Base-by-base conservation (phyloP, 2,329 filamentous ascomycete genomes). In the Dendryphion nanum region DNA sequence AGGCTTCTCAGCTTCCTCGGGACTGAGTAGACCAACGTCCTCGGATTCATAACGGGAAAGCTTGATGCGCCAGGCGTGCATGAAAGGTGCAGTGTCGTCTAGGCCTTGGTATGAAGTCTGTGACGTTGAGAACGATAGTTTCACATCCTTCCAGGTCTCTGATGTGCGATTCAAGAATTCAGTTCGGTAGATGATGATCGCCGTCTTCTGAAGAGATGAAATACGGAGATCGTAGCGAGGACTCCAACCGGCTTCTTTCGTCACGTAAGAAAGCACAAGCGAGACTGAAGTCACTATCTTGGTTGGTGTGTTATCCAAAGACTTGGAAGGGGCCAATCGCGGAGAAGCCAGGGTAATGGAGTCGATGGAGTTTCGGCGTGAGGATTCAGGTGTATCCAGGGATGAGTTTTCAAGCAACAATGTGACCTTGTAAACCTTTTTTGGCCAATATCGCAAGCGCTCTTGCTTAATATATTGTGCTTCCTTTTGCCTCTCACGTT, bases 141-240 rank as follows among this genome's bases (percentile, higher is more conserved):
- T 77, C 57, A 78, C 76, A 59, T 78, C 74, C 19, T 67, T 68
- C 82, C 82, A 85, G 0, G 74, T 78, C 63, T 85, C 82, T 0
- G 77, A 79, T 0, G 79, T 83, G 35, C 67, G 67, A 61, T 85
- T 85, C 40, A 71, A 74, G 36, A 84, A 74, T 46, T 77, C 73
- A 2, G 81, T 81, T 38, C 82, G 77, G 55, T 85, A 85, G 50
- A 74, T 75, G 12, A 85, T 68, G 4, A 64, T 64, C 2, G 71
- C 79, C 0, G 73, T 72, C 33, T 71, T 74, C 15, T 61, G 69
- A 0, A 74, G 72, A 2, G 81, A 81, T 10, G 72, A 78, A n/a
- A 85, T 69, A 35, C 73, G 73, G 26, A 84, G 61, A 48, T 85
- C 79, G 55, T 85, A 85, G 38, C 72, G 76, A 2, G 81, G 78